Conservation (phyloP, 208 protist species). For the Acanthamoeba lugdunensis region DNA sequence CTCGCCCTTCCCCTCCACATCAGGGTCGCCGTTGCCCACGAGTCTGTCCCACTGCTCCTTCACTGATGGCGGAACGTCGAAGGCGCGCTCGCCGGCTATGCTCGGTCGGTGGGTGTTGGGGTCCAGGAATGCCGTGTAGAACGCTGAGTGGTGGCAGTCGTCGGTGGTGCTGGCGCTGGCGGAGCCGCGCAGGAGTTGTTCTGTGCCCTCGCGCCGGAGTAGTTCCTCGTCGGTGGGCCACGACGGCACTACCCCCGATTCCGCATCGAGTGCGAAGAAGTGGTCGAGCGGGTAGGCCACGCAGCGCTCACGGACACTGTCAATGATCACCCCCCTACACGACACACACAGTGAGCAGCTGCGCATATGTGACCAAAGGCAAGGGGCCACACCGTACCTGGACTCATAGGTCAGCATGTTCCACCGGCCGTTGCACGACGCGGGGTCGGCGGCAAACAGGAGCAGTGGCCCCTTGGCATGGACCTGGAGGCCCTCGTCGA, state of each 20-base stretch:
- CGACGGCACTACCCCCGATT: not conserved
- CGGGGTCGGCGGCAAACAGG: not conserved
- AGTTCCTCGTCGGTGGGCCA: conserved; percentile 60
- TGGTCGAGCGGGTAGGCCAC: conserved; percentile 36
- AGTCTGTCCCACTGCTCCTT: not conserved
- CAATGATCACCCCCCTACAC: conserved; percentile 28
- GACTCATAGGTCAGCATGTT: conserved; percentile 3
- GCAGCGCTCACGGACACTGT: not conserved
- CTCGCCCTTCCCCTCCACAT: not conserved
- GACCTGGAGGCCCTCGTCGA: not conserved
- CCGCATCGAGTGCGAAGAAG: not conserved
- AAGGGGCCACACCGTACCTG: not conserved
- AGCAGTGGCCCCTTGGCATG: not conserved
- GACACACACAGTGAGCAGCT: too few species aligned
- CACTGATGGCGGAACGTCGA: conserved; percentile 6
- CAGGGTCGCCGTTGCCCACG: not conserved
- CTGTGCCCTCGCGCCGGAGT: not conserved
- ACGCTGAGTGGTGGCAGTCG: not conserved
- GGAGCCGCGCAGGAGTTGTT: not conserved
- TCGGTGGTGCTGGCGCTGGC: too few species aligned
- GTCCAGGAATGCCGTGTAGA: conserved; percentile 35
- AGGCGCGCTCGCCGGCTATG: not conserved
- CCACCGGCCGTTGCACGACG: not conserved
- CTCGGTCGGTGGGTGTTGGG: not conserved
- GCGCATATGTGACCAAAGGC: not conserved